These are phyloP conservation scores for Schwanniomyces sp. DNA, from an alignment of 805 yeast species.

Conservation along the genomic window DNA sequence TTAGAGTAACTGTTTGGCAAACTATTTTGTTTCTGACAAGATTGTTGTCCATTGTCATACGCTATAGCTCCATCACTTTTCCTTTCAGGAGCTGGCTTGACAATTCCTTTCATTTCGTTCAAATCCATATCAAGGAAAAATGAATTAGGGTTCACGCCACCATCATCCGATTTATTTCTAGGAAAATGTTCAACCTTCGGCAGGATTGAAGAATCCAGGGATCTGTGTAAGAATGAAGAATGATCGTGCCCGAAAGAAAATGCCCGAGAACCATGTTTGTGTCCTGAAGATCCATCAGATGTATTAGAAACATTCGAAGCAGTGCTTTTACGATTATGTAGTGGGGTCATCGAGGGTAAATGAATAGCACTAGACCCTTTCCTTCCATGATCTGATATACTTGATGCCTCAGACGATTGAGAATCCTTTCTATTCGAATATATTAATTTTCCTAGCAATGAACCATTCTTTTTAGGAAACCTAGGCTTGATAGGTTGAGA, in stretches of 20 bases:
- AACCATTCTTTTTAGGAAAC: constrained; percentile 36
- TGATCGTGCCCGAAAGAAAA: constrained; percentile 36
- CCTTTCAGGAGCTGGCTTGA: constrained; percentile 17
- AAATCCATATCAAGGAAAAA: constrained; percentile 48
- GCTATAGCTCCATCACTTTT: not conserved
- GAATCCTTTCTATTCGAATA: constrained; percentile 19
- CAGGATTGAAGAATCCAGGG: not conserved
- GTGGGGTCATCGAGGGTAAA: constrained; percentile 1
- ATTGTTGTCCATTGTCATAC: not conserved
- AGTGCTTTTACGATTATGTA: not conserved
- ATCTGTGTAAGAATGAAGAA: constrained; percentile 5
- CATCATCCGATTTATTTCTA: not conserved
- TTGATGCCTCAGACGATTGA: not conserved
- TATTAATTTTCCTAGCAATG: constrained; percentile 40
- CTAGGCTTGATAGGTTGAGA: constrained; percentile 50
- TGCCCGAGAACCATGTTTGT: constrained; percentile 36
- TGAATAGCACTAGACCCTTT: not conserved
- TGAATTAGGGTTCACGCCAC: constrained; percentile 4
- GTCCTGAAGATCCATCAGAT: constrained; percentile 15
- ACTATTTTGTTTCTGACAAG: constrained; percentile 4
- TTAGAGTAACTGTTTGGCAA: not conserved
- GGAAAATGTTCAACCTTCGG: not conserved
- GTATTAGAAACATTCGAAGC: constrained; percentile 10
- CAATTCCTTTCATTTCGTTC: constrained; percentile 52
- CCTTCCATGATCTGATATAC: not conserved